Percentiles rank a stretch among this genome's conserved stretches.
These are phyloP conservation scores for Rhizomucor miehei DNA, from an alignment of 371 early-diverging fungal species.

Conservation along the genomic window DNA sequence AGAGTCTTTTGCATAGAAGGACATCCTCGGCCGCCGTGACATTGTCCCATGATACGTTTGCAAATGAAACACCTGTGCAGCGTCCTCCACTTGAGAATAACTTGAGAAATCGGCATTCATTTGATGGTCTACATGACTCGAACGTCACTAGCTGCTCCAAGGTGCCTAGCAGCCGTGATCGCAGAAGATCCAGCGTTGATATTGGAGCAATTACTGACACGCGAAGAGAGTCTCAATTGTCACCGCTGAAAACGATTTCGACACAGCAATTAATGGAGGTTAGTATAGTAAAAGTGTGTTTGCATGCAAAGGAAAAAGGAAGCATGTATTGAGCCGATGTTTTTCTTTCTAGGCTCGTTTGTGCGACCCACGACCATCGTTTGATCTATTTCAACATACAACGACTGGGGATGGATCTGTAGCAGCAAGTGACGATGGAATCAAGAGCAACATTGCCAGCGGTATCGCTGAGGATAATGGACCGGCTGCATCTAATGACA, in stretches of 20 bases:
- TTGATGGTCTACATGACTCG: slow-evolving; percentile 7
- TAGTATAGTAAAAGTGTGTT: too few species aligned
- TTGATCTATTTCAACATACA: background rate
- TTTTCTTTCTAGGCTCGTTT: background rate
- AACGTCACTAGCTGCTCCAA: background rate
- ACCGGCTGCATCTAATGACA: too few species aligned
- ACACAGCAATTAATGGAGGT: background rate
- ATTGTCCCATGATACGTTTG: background rate
- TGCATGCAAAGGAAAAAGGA: too few species aligned
- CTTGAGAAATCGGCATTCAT: slow-evolving; percentile 9
- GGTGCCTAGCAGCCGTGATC: too few species aligned
- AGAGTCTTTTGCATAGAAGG: too few species aligned
- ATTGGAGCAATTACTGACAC: too few species aligned
- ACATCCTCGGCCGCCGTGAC: too few species aligned
- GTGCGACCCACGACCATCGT: slow-evolving; percentile 4
- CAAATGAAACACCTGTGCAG: background rate
- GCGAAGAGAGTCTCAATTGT: too few species aligned
- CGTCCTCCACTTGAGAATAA: background rate
- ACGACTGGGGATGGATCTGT: background rate
- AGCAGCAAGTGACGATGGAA: slow-evolving; percentile 8
- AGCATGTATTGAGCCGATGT: too few species aligned
- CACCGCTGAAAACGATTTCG: too few species aligned
- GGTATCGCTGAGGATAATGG: slow-evolving; percentile 4
- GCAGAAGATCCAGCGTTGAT: too few species aligned
- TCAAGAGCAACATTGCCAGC: slow-evolving; percentile 6